phyloP scores from a whole-genome alignment of 2,329 filamentous ascomycete genomes.

The Xylariaceae sp. region DNA sequence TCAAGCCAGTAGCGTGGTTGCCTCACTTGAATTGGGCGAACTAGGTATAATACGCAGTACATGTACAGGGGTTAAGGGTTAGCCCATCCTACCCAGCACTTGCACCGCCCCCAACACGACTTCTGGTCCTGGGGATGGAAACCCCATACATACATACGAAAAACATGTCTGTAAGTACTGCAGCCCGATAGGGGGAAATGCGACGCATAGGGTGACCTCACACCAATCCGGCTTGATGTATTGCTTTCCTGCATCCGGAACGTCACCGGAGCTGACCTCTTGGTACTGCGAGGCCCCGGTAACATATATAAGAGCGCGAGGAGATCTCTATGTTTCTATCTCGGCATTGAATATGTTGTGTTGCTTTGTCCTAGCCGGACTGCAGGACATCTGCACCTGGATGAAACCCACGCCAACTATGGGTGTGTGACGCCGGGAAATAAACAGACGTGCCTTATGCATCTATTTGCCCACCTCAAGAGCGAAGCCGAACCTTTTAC shows the following conservation, averaged over 20 bases:
- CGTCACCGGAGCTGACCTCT: background rate
- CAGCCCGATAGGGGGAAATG: background rate
- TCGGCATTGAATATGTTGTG: background rate
- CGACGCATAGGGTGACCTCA: too few relatives aligned
- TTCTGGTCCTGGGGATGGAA: background rate
- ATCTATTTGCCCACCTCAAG: conserved; percentile 5
- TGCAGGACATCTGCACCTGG: background rate
- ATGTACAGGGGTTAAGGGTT: conserved; percentile 1
- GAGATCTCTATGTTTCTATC: background rate
- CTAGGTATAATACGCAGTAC: background rate
- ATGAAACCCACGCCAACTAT: background rate
- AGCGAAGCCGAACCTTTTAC: conserved; percentile 17
- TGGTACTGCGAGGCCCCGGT: background rate
- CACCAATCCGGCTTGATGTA: background rate
- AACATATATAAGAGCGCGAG: background rate
- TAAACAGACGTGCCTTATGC: conserved; percentile 4
- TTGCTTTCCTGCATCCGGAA: background rate
- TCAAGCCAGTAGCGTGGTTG: background rate
- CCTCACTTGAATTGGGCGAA: conserved; percentile 15
- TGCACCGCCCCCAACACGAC: conserved; percentile 4
- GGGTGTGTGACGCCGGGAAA: background rate
- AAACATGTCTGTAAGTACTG: background rate
- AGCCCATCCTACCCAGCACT: background rate
- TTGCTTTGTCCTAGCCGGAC: background rate
- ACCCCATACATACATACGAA: background rate